Base-by-base conservation (phyloP, 1,284 basidiomycete genomes). In the Rhodotorula sp. region DNA sequence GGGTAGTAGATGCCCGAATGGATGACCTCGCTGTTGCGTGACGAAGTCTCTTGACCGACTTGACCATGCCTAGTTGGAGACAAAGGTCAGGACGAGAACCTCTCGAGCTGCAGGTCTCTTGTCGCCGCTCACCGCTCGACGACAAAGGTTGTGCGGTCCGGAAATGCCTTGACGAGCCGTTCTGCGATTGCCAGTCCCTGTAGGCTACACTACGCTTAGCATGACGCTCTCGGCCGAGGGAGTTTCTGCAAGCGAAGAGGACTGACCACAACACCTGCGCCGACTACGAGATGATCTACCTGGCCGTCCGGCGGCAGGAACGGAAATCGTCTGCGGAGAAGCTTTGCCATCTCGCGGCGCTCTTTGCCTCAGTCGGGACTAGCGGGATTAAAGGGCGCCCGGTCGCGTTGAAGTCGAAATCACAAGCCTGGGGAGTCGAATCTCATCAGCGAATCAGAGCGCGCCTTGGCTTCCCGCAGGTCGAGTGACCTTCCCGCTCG, bases 231-330 rank as follows among this genome's bases (percentile, higher is more conserved):
- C 26, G 34, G 8, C 14, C 39, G 34, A 54, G 39, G 34, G 34
- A 34, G 20, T 18, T 5, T 39, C 12, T 12, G 26, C 5, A 16
- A 31, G 46, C 18, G n/a, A 16, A 16, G 14, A 8, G 62, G 34
- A 62, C 70, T 10, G 48, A 75, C 84, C 3, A 78, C 78, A 18
- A 78, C 75, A 86, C 92, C 96, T 81, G 90, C 96, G 26, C 96
- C 96, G n/a, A 99, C 85, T 34, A 99, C 87, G 23, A 98, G 84
- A 81, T 92, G 90, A 80, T 98, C 96, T n/a, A 97, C 88, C 3
- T 83, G 83, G 52, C 85, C 85, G 66, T 92, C 89, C 7, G 96
- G 92, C 20, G 83, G 80, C 86, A 91, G 47, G 62, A 63, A 69
- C 3, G 51, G 29, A n/a, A 67, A 75, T 1, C 65, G 62, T 31